Evolutionary conservation across 331 rosid species (phyloP).

Genomic region (Pyracantha coccinea): DNA sequence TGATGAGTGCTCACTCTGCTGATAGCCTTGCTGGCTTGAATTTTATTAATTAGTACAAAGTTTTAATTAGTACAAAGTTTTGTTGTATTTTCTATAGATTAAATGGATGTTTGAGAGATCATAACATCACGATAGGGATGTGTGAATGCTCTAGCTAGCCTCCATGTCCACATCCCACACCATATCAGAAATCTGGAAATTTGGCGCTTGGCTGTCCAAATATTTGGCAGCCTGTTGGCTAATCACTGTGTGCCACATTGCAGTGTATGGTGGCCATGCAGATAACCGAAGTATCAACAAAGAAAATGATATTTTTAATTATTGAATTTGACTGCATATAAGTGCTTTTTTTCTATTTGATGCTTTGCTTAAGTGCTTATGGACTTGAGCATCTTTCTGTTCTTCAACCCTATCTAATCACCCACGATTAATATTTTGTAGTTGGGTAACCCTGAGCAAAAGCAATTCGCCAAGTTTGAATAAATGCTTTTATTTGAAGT

Average conservation of each 20-base stretch:
- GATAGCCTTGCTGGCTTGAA: too few relatives aligned
- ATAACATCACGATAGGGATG: not conserved
- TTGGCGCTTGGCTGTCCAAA: constrained; percentile 42
- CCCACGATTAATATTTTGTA: not conserved
- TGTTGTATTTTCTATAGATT: not conserved
- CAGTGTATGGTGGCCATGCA: not conserved
- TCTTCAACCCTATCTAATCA: not conserved
- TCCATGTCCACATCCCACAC: not conserved
- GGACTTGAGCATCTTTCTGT: not conserved
- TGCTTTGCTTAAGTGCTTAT: not conserved
- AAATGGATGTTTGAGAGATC: not conserved
- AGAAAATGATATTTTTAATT: not conserved
- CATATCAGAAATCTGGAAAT: constrained; percentile 2
- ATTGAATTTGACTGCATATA: not conserved
- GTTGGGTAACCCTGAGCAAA: not conserved
- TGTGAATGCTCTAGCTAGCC: constrained; percentile 6
- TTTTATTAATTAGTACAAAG: not conserved
- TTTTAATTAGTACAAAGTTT: not conserved
- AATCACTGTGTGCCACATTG: constrained; percentile 5
- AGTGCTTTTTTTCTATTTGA: not conserved
- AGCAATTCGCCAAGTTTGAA: not conserved
- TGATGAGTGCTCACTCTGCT: too few relatives aligned
- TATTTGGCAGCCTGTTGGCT: constrained; percentile 5
- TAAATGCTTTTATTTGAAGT: constrained; percentile 1
- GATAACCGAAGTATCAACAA: not conserved